Conservation (phyloP, 331 rosid species). For the Ulmus americana region DNA sequence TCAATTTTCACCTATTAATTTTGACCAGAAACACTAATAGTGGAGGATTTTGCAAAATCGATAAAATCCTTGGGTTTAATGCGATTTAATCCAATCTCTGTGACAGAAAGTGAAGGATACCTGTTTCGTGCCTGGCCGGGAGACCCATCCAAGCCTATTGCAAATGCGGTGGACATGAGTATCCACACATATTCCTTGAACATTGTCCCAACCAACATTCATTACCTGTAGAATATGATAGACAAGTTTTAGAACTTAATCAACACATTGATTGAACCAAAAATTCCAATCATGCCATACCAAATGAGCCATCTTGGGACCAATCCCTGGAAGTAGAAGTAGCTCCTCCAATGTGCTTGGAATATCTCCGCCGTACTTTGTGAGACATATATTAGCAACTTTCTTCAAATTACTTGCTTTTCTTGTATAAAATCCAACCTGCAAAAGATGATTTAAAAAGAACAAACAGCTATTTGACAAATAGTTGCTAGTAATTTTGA, state of each 20-base stretch:
- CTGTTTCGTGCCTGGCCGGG: constrained; percentile 64
- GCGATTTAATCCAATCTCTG: neutral
- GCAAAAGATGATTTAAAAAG: constrained; percentile 4
- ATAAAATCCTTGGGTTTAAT: too few relatives aligned
- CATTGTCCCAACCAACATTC: constrained; percentile 85
- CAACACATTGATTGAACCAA: constrained; percentile 14
- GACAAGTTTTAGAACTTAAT: constrained; percentile 19
- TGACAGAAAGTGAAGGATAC: constrained; percentile 29
- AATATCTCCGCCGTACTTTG: constrained; percentile 69
- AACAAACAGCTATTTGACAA: constrained; percentile 8
- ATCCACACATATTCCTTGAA: constrained; percentile 89
- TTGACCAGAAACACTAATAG: too few relatives aligned
- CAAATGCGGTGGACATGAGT: constrained; percentile 91
- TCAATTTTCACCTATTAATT: too few relatives aligned
- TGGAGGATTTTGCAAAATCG: too few relatives aligned
- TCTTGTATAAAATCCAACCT: constrained; percentile 90
- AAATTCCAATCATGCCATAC: constrained; percentile 30
- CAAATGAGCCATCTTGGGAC: constrained; percentile 97
- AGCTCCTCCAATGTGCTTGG: constrained; percentile 70
- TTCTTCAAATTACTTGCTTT: constrained; percentile 82
- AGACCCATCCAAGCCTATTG: constrained; percentile 89
- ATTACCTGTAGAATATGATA: constrained; percentile 49
- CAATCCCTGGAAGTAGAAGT: constrained; percentile 80
- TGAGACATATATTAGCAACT: constrained; percentile 70
- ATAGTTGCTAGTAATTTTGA: neutral